These are phyloP conservation scores for Rutstroemia sp. DNA, from an alignment of 2,329 filamentous ascomycete species.

Conservation along the genomic window DNA sequence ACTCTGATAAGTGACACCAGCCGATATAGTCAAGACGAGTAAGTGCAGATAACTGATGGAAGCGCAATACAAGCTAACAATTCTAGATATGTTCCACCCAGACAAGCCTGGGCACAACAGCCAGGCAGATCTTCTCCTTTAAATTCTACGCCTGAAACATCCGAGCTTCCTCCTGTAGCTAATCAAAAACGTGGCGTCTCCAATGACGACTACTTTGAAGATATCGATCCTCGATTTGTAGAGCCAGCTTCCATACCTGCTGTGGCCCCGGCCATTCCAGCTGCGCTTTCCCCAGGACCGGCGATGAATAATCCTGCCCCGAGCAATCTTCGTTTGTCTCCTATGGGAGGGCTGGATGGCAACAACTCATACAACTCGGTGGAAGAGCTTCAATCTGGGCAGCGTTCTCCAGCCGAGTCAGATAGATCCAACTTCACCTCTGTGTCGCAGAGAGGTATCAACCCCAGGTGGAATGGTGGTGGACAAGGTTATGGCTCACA, in stretches of 20 bases:
- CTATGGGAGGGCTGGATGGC: conserved; percentile 16
- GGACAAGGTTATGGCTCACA: conserved; percentile 28
- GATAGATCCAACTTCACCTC: conserved; percentile 85
- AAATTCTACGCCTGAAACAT: conserved; percentile 29
- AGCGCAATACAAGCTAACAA: conserved; percentile 14
- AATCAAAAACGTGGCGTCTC: conserved; percentile 24
- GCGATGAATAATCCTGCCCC: conserved; percentile 12
- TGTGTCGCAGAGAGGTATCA: conserved; percentile 79
- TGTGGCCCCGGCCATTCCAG: conserved; percentile 22
- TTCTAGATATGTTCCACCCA: conserved; percentile 43
- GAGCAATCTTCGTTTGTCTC: conserved; percentile 24
- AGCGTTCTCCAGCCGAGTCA: conserved; percentile 67
- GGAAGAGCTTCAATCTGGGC: conserved; percentile 55
- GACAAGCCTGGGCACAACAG: conserved; percentile 44
- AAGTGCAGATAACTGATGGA: conserved; percentile 34
- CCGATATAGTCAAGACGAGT: conserved; percentile 68
- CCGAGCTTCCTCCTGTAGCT: conserved; percentile 33
- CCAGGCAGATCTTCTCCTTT: conserved; percentile 41
- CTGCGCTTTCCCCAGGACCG: conserved; percentile 26
- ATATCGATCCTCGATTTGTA: conserved; percentile 83
- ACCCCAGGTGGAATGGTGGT: conserved; percentile 68
- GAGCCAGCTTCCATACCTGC: conserved; percentile 29
- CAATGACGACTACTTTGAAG: conserved; percentile 70
- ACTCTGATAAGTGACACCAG: conserved; percentile 59
- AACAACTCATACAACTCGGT: conserved; percentile 48